Evolutionary conservation across 352 stramenopile species (phyloP), one percentile per base, ranked within the genome.

Genomic region (Phytophthora rubi): DNA sequence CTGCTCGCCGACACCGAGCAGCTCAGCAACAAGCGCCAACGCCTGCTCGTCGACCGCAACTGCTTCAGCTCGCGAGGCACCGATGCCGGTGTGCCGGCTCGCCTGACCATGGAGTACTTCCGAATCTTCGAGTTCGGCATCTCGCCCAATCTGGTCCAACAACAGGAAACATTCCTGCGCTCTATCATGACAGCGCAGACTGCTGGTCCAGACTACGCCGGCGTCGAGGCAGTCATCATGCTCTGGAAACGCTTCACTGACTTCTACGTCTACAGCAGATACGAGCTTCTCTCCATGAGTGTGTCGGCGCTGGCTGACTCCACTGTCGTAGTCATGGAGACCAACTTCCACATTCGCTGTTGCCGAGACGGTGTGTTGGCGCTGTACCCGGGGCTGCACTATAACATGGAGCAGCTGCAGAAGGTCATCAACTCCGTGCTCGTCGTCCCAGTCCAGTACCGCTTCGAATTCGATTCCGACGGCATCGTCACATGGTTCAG

Each of bases 101-200:
- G 79, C 35, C 48, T 85, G 2, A 75, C 73, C 23, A 73, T 76
- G 53, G 83, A 90, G 53, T 91, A 89, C 55, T 82, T 91, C 52
- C 70, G 71, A 2, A 52, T 85, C 32, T 91, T 88, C 55, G 71
- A 88, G 66, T 73, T 79, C 45, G 83, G 85, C 18, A 79, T 80
- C 30, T 78, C 68, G 12, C 18, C 56, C 39, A 37, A 57, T n/a
- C 53, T 59, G 6, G 23, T 65, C 37, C 28, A 39, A 0, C 57
- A 79, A 10, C 81, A 91, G 57, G 77, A 92, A 47, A 51, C 73
- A 8, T 90, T 91, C 44, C 37, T 91, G 9, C 81, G 83, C 15
- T 70, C 78, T 26, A 65, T 82, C 53, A 91, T 90, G 85, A 81
- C 60, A 30, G 65, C 58, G 16, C 30, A 77, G 15, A 70, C 87